Conservation (phyloP, 495 filamentous ascomycete species). For the Neurospora sp. region DNA sequence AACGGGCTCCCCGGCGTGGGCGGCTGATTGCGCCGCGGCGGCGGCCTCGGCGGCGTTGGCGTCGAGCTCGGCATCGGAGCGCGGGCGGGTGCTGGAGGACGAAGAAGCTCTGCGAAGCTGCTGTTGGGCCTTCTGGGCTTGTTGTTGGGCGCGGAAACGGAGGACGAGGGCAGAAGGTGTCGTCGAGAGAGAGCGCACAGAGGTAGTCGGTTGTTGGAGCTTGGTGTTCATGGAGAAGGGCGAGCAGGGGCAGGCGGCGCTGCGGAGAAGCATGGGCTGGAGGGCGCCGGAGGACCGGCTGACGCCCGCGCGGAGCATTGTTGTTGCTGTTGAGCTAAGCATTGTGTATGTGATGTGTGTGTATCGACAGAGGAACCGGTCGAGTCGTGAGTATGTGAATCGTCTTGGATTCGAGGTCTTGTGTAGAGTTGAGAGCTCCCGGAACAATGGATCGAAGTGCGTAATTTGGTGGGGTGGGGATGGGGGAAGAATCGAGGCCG, state of each 20-base stretch:
- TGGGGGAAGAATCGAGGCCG: background rate
- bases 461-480: background rate
- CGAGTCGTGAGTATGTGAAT: background rate
- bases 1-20: slow-evolving; percentile 16
- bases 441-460: background rate
- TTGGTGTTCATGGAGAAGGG: slow-evolving; percentile 10
- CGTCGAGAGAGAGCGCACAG: slow-evolving; percentile 8
- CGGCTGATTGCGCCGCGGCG: slow-evolving; percentile 1
- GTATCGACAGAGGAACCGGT: background rate
- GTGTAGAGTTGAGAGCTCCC: background rate
- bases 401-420: background rate
- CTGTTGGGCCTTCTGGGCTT: slow-evolving; percentile 1
- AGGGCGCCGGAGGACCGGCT: slow-evolving; percentile 16
- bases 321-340: slow-evolving; percentile 22
- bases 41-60: slow-evolving; percentile 7
- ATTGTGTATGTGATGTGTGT: slow-evolving; percentile 8
- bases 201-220: background rate
- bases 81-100: background rate
- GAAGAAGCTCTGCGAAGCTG: slow-evolving; percentile 3
- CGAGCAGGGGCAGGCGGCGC: slow-evolving; percentile 18
- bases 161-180: slow-evolving; percentile 6
- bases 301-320: slow-evolving; percentile 22
- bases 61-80: slow-evolving; percentile 17
- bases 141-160: slow-evolving; percentile 4
- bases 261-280: slow-evolving; percentile 21